phyloP scores from a whole-genome alignment of 139 green algal genomes.

The Microglena sp. region DNA sequence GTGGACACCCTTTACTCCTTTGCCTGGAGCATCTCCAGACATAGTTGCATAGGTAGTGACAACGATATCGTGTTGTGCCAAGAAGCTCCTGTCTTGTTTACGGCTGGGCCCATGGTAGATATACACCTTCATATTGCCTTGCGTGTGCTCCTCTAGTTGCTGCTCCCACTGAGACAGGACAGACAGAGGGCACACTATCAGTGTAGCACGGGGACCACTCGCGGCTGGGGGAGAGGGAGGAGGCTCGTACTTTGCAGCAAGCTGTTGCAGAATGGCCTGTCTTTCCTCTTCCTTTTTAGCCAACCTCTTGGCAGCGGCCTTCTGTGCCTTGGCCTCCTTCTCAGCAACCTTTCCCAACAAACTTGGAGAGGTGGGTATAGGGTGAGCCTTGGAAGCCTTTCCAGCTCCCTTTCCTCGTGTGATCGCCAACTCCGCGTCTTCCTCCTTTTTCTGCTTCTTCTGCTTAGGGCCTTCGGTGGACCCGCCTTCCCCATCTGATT shows the following conservation, averaged over 20 bases:
- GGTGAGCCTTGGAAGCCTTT: no score
- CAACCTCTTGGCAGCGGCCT: background rate
- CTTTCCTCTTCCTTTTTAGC: background rate
- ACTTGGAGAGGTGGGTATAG: no score
- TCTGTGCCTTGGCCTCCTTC: background rate
- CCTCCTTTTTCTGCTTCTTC: conserved; percentile 4
- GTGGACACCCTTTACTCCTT: conserved; percentile 17
- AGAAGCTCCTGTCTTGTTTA: conserved; percentile 17
- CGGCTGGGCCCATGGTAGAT: conserved; percentile 21
- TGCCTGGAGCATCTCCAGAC: conserved; percentile 15
- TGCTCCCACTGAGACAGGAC: conserved; percentile 54
- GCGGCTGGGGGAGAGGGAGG: conserved; percentile 10
- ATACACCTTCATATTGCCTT: conserved; percentile 5
- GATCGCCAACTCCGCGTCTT: background rate
- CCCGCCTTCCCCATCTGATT: background rate
- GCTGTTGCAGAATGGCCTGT: background rate
- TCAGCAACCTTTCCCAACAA: no score
- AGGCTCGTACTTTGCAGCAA: background rate
- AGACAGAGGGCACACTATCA: conserved; percentile 57
- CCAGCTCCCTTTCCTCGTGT: background rate
- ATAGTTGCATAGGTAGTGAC: conserved; percentile 54
- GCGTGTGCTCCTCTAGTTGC: conserved; percentile 54
- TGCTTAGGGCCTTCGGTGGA: background rate
- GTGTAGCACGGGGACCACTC: conserved; percentile 35
- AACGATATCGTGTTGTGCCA: conserved; percentile 53